phyloP scores from a whole-genome alignment of 257 asterid genomes.

The Ophiorrhiza pumila region DNA sequence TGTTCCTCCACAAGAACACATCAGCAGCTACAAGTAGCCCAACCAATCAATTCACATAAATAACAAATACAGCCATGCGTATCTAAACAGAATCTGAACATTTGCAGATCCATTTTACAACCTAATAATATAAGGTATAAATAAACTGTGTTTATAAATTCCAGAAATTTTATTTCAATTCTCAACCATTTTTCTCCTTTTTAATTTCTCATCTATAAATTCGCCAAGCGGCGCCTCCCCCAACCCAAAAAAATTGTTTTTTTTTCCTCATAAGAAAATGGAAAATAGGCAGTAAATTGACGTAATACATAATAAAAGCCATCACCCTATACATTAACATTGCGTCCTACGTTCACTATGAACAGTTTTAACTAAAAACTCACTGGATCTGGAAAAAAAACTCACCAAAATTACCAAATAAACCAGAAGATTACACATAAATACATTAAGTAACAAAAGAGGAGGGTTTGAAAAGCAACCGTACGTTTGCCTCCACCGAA shows the following conservation, averaged over 20 bases:
- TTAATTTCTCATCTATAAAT: background rate
- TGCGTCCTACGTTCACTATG: no score
- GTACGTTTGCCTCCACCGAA: conserved; percentile 89
- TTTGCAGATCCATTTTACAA: background rate
- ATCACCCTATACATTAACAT: background rate
- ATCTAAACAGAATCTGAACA: background rate
- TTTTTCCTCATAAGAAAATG: background rate
- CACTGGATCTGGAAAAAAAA: background rate
- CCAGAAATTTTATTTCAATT: background rate
- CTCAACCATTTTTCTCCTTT: background rate
- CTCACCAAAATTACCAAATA: background rate
- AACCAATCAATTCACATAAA: conserved; percentile 7
- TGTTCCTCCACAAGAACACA: conserved; percentile 87
- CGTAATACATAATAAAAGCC: background rate
- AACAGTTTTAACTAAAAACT: background rate
- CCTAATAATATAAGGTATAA: no score
- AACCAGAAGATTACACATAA: background rate
- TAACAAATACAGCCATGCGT: background rate
- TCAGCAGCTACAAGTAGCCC: conserved; percentile 64
- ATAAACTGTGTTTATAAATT: no score
- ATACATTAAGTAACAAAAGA: background rate
- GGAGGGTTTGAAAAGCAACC: conserved; percentile 15
- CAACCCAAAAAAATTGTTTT: background rate
- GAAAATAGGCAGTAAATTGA: background rate
- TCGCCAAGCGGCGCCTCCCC: background rate